phyloP scores from a whole-genome alignment of 2,329 filamentous ascomycete species.

The Scytalidium sp. region DNA sequence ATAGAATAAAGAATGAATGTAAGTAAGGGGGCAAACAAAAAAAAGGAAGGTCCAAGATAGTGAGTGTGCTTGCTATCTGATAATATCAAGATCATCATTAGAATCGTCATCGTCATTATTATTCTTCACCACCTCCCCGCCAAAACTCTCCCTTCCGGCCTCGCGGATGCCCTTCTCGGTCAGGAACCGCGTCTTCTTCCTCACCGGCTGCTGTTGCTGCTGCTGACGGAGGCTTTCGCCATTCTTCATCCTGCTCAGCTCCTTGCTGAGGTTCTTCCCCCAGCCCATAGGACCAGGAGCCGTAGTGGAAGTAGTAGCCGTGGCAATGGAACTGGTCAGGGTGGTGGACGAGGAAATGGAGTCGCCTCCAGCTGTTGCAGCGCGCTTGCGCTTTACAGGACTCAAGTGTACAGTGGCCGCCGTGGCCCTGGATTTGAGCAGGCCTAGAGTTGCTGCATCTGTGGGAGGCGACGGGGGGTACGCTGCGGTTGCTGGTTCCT shows the following conservation, averaged over 20 bases:
- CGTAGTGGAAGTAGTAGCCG: slow-evolving; percentile 13
- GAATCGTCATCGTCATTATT: background rate
- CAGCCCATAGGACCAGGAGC: slow-evolving; percentile 45
- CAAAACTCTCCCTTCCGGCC: slow-evolving; percentile 71
- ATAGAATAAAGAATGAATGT: too few species aligned
- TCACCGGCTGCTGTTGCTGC: slow-evolving; percentile 42
- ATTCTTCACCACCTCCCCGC: slow-evolving; percentile 40
- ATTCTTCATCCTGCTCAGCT: slow-evolving; percentile 59
- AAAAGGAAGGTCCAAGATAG: too few species aligned
- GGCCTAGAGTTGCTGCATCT: slow-evolving; percentile 43
- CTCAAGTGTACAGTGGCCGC: slow-evolving; percentile 50
- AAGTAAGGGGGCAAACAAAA: too few species aligned
- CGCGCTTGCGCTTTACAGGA: slow-evolving; percentile 59
- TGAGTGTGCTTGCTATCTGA: background rate
- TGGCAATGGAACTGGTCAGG: slow-evolving; percentile 5
- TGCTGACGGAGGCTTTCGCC: slow-evolving; percentile 45
- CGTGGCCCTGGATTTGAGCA: slow-evolving; percentile 32
- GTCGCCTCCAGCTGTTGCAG: slow-evolving; percentile 17
- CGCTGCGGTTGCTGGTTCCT: slow-evolving; percentile 13
- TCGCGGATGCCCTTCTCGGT: slow-evolving; percentile 75
- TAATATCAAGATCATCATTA: background rate
- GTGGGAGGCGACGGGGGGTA: slow-evolving; percentile 26
- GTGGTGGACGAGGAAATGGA: background rate
- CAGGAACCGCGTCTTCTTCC: slow-evolving; percentile 77
- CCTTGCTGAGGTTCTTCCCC: slow-evolving; percentile 52